Evolutionary conservation across 352 stramenopile species (phyloP).

Genomic region (Globisporangium alternatum): DNA sequence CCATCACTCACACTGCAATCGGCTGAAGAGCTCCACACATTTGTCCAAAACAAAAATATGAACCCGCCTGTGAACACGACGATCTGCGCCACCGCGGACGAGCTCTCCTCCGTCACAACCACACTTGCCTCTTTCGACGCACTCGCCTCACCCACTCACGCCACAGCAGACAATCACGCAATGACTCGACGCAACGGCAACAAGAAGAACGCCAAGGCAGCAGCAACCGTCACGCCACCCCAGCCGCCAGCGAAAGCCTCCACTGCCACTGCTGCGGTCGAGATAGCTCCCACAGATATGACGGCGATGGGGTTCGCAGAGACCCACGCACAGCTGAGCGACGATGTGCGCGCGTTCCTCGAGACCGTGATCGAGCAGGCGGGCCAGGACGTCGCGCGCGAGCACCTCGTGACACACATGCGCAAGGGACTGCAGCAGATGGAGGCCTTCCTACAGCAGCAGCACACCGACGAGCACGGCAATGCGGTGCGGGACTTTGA

Average conservation of each 20-base stretch:
- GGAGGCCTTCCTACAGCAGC: constrained; percentile 40
- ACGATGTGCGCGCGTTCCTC: constrained; percentile 30
- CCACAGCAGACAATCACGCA: neutral
- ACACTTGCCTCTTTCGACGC: neutral
- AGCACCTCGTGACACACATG: constrained; percentile 40
- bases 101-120: neutral
- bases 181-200: neutral
- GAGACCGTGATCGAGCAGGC: constrained; percentile 26
- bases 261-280: neutral
- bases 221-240: neutral
- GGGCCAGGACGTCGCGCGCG: constrained; percentile 7
- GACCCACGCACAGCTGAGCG: constrained; percentile 34
- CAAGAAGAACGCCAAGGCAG: neutral
- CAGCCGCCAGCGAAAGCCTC: neutral
- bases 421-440: constrained; percentile 46
- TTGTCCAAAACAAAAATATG: neutral
- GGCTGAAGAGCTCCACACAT: constrained; percentile 1
- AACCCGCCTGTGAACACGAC: neutral
- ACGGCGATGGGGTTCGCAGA: constrained; percentile 34
- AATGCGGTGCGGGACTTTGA: constrained; percentile 26
- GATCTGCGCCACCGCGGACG: neutral
- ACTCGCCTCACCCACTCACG: neutral
- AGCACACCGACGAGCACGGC: constrained; percentile 25
- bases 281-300: neutral
- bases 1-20: neutral